phyloP scores from a whole-genome alignment of 257 asterid species.

The Cinchona pubescens region DNA sequence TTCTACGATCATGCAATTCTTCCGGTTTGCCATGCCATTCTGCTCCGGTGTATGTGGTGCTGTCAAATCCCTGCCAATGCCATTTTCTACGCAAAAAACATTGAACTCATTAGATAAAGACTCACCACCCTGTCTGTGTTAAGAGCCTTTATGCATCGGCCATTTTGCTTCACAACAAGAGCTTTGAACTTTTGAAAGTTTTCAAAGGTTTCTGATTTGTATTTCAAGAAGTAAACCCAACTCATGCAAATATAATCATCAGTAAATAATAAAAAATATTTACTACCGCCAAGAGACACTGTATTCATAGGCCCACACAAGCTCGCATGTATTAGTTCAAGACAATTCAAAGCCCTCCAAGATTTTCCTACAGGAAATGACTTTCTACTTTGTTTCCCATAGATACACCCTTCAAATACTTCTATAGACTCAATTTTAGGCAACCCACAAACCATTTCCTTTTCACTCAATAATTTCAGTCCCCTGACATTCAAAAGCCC shows the following conservation, averaged over 20 bases:
- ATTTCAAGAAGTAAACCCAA: slow-evolving; percentile 13
- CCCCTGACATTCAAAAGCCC: slow-evolving; percentile 18
- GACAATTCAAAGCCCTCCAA: neutral
- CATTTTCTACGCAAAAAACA: slow-evolving; percentile 1
- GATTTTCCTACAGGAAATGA: neutral
- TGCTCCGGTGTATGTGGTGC: slow-evolving; percentile 6
- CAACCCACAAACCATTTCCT: slow-evolving; percentile 9
- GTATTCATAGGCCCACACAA: neutral
- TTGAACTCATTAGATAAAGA: neutral
- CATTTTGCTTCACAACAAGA: neutral
- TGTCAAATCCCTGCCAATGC: neutral
- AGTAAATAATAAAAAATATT: neutral
- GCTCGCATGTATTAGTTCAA: neutral
- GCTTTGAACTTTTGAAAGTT: slow-evolving; percentile 1
- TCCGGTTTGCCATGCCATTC: neutral
- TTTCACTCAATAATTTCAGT: neutral
- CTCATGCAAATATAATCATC: slow-evolving; percentile 14
- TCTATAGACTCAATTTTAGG: neutral
- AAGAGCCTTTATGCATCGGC: neutral
- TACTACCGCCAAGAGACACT: neutral
- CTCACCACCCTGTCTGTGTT: neutral
- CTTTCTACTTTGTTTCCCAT: neutral
- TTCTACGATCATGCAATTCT: slow-evolving; percentile 1
- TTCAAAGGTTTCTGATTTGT: slow-evolving; percentile 9
- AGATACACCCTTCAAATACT: neutral